Base-by-base conservation (phyloP, 768 basidiomycete genomes). In the Auricularia cornea region DNA sequence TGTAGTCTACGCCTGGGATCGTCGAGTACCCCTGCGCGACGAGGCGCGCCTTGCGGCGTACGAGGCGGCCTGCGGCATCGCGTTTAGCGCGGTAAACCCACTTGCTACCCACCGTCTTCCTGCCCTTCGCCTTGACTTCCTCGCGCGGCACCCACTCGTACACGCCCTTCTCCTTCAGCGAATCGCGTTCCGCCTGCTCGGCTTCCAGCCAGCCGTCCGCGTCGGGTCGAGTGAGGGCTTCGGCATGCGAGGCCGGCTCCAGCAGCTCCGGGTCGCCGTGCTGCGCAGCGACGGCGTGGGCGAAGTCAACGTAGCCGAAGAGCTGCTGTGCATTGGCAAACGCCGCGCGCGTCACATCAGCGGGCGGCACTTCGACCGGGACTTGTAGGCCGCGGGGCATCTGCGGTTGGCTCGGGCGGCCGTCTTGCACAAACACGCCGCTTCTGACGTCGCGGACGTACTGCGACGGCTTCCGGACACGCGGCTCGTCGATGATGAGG, bases 21-120 rank as follows among this genome's bases (percentile, higher is more conserved):
- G 78, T 77, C 0, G 69, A 59, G 66, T 67, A 76, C 0, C 78
- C 76, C 28, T 70, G 68, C 1, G 76, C 73, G 29, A 72, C 69
- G 23, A 75, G 63, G 33, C 72, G 64, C 2, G 69, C 69, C 30
- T 57, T 57, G 54, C 70, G 69, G 11, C 68, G 64, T 3, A 62
- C 59, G 48, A 74, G 61, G 3, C 61, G 52, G 20, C 74, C 72
- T 28, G 69, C 40, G 10, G 60, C 62, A 57, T 73, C 67, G 29
- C 61, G 60, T 65, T 77, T 77, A 33, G 69, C 59, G 31, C 65
- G 66, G 66, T 70, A 77, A 44, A 76, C 76, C 71, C 73, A 76
- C 18, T 69, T 67, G 62, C 66, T 65, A 5, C 69, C 69, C 40
- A 77, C 65, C 20, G 66, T 8, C 23, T 48, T 2, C 44, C 44